These are phyloP conservation scores for Aspergillus glaucus DNA, from an alignment of 2,329 filamentous ascomycete species.

Conservation along the genomic window DNA sequence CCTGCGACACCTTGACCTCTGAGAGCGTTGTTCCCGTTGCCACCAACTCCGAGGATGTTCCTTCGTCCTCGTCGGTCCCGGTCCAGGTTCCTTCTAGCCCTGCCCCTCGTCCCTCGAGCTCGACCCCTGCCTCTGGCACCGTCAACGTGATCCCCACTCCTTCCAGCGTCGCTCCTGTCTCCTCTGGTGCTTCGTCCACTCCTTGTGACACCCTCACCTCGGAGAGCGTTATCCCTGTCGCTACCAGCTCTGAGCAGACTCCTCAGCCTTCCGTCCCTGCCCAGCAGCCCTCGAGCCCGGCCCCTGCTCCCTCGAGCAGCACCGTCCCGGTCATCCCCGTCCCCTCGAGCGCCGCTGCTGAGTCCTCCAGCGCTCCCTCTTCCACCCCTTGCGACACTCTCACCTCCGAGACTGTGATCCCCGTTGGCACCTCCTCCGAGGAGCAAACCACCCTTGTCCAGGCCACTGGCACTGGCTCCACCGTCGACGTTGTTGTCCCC, in stretches of 20 bases:
- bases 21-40: conserved; percentile 7
- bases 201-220: conserved; percentile 7
- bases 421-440: conserved; percentile 3
- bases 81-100: conserved; percentile 6
- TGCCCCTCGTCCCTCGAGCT: conserved; percentile 6
- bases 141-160: conserved; percentile 1
- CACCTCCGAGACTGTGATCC: conserved; percentile 7
- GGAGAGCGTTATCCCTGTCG: conserved; percentile 6
- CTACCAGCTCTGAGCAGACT: background rate
- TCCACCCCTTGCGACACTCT: conserved; percentile 11
- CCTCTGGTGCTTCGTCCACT: conserved; percentile 5
- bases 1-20: conserved; percentile 14
- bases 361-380: background rate
- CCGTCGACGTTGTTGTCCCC: background rate
- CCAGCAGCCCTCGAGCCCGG: background rate
- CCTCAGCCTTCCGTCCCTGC: background rate
- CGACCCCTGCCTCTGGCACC: conserved; percentile 3
- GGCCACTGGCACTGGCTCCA: background rate
- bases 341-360: conserved; percentile 3
- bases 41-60: conserved; percentile 3
- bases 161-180: conserved; percentile 1
- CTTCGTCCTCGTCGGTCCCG: conserved; percentile 3
- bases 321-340: background rate
- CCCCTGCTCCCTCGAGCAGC: background rate
- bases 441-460: background rate